Percentiles rank a stretch among this genome's conserved stretches.
phyloP scores from a whole-genome alignment of 441 rosid species.

The Jatropha podagrica region DNA sequence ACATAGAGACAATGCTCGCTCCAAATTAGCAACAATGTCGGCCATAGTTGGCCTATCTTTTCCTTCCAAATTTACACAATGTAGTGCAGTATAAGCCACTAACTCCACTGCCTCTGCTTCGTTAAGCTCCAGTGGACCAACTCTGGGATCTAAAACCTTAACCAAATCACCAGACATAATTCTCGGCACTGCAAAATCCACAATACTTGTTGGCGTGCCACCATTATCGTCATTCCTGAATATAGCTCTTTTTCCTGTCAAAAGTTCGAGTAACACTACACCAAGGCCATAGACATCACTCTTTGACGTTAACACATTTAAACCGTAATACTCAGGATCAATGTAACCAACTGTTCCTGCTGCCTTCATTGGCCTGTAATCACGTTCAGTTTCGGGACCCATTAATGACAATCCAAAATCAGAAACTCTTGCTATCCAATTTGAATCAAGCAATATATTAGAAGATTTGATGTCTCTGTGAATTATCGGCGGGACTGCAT shows the following conservation, averaged over 20 bases:
- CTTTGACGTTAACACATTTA: conserved; percentile 67
- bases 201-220: conserved; percentile 57
- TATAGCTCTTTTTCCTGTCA: conserved; percentile 83
- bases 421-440: conserved; percentile 82
- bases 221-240: conserved; percentile 44
- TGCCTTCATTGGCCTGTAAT: conserved; percentile 54
- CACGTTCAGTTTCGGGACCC: conserved; percentile 60
- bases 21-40: conserved; percentile 73
- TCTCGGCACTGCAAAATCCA: conserved; percentile 64
- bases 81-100: conserved; percentile 76
- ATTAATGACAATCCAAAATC: conserved; percentile 84
- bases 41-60: conserved; percentile 72
- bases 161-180: conserved; percentile 45
- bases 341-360: conserved; percentile 95
- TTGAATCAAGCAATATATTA: conserved; percentile 65
- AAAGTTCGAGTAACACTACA: conserved; percentile 72
- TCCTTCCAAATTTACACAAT: conserved; percentile 78
- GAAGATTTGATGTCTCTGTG: conserved; percentile 96
- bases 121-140: conserved; percentile 45
- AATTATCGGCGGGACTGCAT: conserved; percentile 86
- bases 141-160: conserved; percentile 57
- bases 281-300: conserved; percentile 94
- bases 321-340: conserved; percentile 84
- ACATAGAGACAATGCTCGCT: conserved; percentile 66
- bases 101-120: conserved; percentile 85